phyloP scores from a whole-genome alignment of 805 yeast species.

The Saccharomycopsis babjevae region DNA sequence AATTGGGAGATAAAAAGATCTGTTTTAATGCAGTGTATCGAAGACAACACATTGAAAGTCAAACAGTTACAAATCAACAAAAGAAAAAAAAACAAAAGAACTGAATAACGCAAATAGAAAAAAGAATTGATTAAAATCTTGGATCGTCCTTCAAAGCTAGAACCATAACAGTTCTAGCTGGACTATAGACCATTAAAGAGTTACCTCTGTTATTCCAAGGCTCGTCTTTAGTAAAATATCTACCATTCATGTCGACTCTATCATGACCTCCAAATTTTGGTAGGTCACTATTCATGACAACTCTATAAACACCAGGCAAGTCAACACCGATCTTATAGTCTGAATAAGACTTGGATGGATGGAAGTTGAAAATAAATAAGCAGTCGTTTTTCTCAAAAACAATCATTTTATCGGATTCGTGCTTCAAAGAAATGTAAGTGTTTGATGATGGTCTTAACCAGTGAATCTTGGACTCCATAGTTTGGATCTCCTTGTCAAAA shows the following conservation, averaged over 20 bases:
- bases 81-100: not conserved
- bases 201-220: constrained; percentile 75
- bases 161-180: constrained; percentile 62
- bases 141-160: constrained; percentile 32
- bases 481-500: constrained; percentile 85
- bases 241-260: constrained; percentile 47
- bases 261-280: constrained; percentile 71
- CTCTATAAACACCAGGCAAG: constrained; percentile 59
- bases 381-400: constrained; percentile 84
- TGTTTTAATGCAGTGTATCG: no score
- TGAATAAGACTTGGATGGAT: constrained; percentile 70
- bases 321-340: constrained; percentile 92
- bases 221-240: constrained; percentile 61
- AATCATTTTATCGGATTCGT: constrained; percentile 80
- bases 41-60: not conserved
- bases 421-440: constrained; percentile 80
- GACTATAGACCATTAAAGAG: constrained; percentile 68
- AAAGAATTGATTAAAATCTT: constrained; percentile 4
- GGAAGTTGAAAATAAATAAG: constrained; percentile 81
- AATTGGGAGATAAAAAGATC: no score
- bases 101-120: not conserved
- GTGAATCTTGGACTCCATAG: constrained; percentile 54
- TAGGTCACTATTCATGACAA: constrained; percentile 65
- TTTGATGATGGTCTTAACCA: constrained; percentile 62
- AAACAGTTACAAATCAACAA: not conserved